These are phyloP conservation scores for Coniella lustricola DNA, from an alignment of 2,329 filamentous ascomycete genomes.

Conservation along the genomic window DNA sequence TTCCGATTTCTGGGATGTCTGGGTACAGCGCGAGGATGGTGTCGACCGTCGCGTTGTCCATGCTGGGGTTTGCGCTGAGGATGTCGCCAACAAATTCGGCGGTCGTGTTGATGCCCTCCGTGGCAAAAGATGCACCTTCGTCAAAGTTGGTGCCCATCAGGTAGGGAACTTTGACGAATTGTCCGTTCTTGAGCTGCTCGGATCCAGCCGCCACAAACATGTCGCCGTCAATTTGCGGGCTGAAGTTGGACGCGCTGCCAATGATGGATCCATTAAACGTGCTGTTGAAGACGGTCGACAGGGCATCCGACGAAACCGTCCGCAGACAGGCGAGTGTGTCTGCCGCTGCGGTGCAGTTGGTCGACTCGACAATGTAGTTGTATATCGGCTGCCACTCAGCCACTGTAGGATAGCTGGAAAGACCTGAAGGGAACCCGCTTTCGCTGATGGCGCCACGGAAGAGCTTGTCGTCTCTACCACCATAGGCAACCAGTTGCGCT, in stretches of 20 bases:
- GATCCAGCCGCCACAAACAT: constrained; percentile 3
- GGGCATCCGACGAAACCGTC: constrained; percentile 1
- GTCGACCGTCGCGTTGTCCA: background rate
- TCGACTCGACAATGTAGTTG: constrained; percentile 1
- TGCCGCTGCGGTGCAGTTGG: constrained; percentile 2
- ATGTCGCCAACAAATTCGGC: background rate
- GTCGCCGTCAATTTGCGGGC: constrained; percentile 14
- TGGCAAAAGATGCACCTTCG: constrained; percentile 1
- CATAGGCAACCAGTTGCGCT: constrained; percentile 20
- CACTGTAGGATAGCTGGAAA: background rate
- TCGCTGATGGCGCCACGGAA: constrained; percentile 26
- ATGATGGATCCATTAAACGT: constrained; percentile 9
- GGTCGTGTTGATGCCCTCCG: constrained; percentile 6
- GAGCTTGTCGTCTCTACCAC: constrained; percentile 39
- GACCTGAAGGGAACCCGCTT: constrained; percentile 3
- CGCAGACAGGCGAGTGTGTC: constrained; percentile 11
- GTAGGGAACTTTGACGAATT: constrained; percentile 8
- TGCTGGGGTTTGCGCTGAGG: background rate
- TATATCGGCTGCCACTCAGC: constrained; percentile 13
- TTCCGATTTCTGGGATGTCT: constrained; percentile 5
- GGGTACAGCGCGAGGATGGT: constrained; percentile 5
- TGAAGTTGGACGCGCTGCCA: background rate
- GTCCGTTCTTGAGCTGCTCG: background rate
- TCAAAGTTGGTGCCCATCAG: constrained; percentile 6
- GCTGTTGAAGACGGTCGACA: constrained; percentile 11